These are phyloP conservation scores for Chloranthus sessilifolius DNA, from an alignment of 164 flowering plant species.

Conservation along the genomic window DNA sequence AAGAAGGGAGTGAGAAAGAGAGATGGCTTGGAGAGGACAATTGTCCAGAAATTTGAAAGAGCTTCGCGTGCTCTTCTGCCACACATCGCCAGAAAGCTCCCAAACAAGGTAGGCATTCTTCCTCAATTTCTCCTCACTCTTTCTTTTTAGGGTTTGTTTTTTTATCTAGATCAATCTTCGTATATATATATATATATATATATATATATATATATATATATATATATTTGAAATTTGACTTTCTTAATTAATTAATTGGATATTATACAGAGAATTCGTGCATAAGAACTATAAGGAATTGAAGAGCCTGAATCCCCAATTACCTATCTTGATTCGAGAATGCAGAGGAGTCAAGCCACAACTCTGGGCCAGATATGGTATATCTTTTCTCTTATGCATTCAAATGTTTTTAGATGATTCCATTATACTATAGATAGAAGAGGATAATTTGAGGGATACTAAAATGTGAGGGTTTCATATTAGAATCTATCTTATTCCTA, in stretches of 20 bases:
- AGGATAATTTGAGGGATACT: too few species aligned
- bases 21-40: constrained; percentile 4
- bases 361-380: too few species aligned
- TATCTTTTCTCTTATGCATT: background rate
- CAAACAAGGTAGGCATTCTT: constrained; percentile 40
- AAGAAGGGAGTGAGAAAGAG: background rate
- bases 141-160: background rate
- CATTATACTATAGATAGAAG: too few species aligned
- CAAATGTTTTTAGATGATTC: too few species aligned
- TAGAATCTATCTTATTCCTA: too few species aligned
- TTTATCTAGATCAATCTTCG: background rate
- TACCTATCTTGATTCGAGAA: too few species aligned
- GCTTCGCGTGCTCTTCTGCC: constrained; percentile 72
- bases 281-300: too few species aligned
- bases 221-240: too few species aligned
- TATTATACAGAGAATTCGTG: background rate
- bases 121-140: background rate
- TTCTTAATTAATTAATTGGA: background rate
- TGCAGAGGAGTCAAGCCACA: too few species aligned
- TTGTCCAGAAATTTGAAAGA: constrained; percentile 38
- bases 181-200: background rate
- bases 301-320: too few species aligned
- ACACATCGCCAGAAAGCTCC: constrained; percentile 63
- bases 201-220: too few species aligned
- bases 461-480: too few species aligned